phyloP scores from a whole-genome alignment of 2,329 filamentous ascomycete species.

The Teratosphaeria epicoccoides region DNA sequence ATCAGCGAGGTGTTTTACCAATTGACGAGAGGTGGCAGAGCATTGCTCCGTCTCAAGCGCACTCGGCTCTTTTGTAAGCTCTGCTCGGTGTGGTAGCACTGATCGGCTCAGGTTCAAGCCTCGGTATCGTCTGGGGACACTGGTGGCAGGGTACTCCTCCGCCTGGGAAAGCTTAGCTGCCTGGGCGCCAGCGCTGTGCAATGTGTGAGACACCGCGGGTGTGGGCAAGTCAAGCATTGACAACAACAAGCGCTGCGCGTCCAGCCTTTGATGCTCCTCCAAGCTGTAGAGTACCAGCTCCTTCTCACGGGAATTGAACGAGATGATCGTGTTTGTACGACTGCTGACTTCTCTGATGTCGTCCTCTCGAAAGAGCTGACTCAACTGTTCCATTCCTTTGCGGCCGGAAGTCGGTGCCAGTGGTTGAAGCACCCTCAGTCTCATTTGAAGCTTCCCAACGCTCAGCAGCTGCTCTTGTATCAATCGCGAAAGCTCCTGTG shows the following conservation, averaged over 20 bases:
- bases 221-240: slow-evolving; percentile 8
- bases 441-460: slow-evolving; percentile 8
- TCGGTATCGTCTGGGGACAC: neutral
- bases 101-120: neutral
- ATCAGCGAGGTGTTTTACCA: neutral
- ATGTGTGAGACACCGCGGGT: neutral
- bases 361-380: slow-evolving; percentile 8
- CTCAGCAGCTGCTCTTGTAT: slow-evolving; percentile 12
- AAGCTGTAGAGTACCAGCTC: slow-evolving; percentile 10
- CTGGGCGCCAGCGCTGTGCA: neutral
- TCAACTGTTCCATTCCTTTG: neutral
- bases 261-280: neutral
- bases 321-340: slow-evolving; percentile 11
- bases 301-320: neutral
- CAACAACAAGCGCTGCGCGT: slow-evolving; percentile 11
- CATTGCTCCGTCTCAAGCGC: neutral
- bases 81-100: neutral
- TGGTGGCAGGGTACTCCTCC: neutral
- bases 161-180: neutral
- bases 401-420: neutral
- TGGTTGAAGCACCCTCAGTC: slow-evolving; percentile 8
- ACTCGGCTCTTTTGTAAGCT: neutral
- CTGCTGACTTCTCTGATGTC: slow-evolving; percentile 11
- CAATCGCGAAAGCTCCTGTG: slow-evolving; percentile 17
- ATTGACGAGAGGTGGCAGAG: neutral